Evolutionary conservation across 805 yeast species (phyloP), one percentile per base, ranked within the genome.

Genomic region (Pichia paraexigua): DNA sequence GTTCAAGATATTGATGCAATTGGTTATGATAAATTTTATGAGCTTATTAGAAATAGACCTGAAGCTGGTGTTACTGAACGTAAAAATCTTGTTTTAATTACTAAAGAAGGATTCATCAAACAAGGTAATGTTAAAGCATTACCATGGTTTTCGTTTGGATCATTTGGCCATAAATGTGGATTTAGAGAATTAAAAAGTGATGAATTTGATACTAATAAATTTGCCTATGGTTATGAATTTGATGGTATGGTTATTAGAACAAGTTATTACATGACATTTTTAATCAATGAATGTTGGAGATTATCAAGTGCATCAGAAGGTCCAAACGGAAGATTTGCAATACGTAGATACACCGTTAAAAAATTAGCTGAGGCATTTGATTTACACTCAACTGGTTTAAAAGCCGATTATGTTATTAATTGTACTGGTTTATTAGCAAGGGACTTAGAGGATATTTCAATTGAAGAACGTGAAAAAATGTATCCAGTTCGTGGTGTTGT

Each of bases 401-500:
- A 56, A 10, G 75, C 87, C 0, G 76, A 77, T 48, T 57, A 76
- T 12, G 77, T 83, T 13, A 68, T 85, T 50, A 83, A 84, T 58
- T 74, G 81, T 47, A 67, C 84, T 1, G 90, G 88, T 1, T 59
- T 81, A 3, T 59, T 71, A 27, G 79, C 83, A 0, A 61, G 67
- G 7, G 57, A 60, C 10, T 65, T 81, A 12, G 77, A 74, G 15
- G 66, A 70, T 18, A 82, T 79, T 52, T 47, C 46, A 32, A 27
- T 53, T 15, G 46, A 60, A 5, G 53, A 51, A 22, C 30, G 41
- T 25, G 37, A 41, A 22, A 58, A 65, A 3, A 70, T 73, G 35
- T 74, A 61, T 57, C 81, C 85, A 1, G 76, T 82, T n/a, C 69
- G 77, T 54, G 89, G 88, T 0, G 86, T 81, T 58, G 78, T 78